phyloP scores from a whole-genome alignment of 2,329 filamentous ascomycete species.

The Cladophialophora bantiana region DNA sequence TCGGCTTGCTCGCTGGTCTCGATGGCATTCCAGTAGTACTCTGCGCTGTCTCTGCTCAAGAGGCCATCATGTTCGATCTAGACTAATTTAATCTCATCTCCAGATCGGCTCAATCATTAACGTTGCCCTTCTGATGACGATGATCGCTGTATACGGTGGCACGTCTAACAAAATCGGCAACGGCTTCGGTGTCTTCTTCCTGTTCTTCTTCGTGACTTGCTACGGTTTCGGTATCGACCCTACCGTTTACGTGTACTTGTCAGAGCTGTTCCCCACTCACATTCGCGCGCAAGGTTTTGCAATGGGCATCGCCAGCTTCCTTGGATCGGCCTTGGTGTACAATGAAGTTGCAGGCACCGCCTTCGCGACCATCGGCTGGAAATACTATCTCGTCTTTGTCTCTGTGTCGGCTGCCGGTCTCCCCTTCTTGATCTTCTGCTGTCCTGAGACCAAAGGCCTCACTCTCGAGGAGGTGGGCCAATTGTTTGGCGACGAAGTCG shows the following conservation, averaged over 20 bases:
- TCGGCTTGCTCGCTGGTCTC: too few relatives aligned
- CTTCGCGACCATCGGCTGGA: background rate
- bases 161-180: constrained; percentile 44
- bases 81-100: too few relatives aligned
- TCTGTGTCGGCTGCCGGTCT: background rate
- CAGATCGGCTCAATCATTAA: background rate
- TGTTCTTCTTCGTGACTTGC: constrained; percentile 50
- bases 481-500: constrained; percentile 1
- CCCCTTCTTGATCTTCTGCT: background rate
- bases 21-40: too few relatives aligned
- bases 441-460: background rate
- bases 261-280: background rate
- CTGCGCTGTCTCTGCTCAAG: too few relatives aligned
- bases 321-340: background rate
- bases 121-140: constrained; percentile 17
- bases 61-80: too few relatives aligned
- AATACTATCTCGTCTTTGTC: background rate
- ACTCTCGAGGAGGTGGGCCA: background rate
- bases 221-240: constrained; percentile 44
- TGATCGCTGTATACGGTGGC: constrained; percentile 45
- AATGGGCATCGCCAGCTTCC: background rate
- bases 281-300: background rate
- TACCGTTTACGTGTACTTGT: background rate
- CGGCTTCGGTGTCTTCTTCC: constrained; percentile 48
- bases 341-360: background rate